phyloP scores from a whole-genome alignment of 768 basidiomycete genomes.

The Daedaleopsis nitida region DNA sequence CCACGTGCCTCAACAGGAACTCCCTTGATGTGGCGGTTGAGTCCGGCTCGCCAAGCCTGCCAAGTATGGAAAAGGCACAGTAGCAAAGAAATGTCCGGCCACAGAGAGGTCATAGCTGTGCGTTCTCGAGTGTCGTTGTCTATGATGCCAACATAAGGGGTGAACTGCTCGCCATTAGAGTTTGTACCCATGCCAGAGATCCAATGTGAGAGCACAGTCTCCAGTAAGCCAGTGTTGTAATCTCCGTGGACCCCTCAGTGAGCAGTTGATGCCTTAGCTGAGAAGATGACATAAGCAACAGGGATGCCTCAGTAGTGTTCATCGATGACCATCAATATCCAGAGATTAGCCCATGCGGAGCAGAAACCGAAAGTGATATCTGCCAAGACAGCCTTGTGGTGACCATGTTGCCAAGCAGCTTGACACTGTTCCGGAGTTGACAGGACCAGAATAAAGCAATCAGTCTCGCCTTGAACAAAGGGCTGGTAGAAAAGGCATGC shows the following conservation, averaged over 20 bases:
- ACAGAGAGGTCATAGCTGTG: conserved; percentile 23
- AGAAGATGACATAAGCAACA: conserved; percentile 21
- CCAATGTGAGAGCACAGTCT: background rate
- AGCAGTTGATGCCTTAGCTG: conserved; percentile 18
- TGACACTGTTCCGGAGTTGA: conserved; percentile 9
- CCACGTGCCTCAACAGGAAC: conserved; percentile 36
- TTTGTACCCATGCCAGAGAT: conserved; percentile 5
- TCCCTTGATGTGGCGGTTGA: conserved; percentile 28
- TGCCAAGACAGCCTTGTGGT: conserved; percentile 14
- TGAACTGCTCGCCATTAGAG: conserved; percentile 23
- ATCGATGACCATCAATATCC: conserved; percentile 22
- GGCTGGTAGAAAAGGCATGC: conserved; percentile 30
- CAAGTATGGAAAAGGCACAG: conserved; percentile 40
- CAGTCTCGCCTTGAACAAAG: conserved; percentile 11
- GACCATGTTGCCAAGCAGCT: conserved; percentile 19
- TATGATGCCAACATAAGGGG: conserved; percentile 26
- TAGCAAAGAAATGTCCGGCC: conserved; percentile 23
- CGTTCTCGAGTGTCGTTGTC: conserved; percentile 35
- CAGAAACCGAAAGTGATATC: conserved; percentile 24
- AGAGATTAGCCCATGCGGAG: conserved; percentile 13
- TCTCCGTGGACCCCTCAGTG: conserved; percentile 19
- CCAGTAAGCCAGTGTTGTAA: background rate
- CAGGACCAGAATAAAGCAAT: conserved; percentile 25
- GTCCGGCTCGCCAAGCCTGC: conserved; percentile 36
- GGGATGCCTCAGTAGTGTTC: conserved; percentile 15